These are phyloP conservation scores for Starmerella tilneyi DNA, from an alignment of 805 yeast genomes.

Conservation along the genomic window DNA sequence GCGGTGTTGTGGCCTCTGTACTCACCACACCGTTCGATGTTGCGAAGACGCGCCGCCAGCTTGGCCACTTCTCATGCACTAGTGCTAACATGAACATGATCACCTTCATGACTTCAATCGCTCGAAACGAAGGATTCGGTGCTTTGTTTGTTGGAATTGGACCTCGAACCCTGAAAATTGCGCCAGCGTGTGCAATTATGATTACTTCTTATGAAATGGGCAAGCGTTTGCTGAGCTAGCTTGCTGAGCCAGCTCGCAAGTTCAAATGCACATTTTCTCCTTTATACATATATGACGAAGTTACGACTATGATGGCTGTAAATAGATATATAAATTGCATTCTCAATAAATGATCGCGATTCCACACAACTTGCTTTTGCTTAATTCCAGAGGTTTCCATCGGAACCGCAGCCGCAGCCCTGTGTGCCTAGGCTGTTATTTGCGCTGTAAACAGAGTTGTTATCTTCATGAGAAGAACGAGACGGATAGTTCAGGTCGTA, in stretches of 20 bases:
- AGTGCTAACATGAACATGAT: slow-evolving; percentile 44
- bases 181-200: slow-evolving; percentile 98
- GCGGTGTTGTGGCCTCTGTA: slow-evolving; percentile 79
- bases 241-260: too few species aligned
- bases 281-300: neutral
- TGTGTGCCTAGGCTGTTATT: neutral
- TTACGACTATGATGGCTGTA: slow-evolving; percentile 5
- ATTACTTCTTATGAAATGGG: slow-evolving; percentile 88
- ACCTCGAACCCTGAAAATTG: slow-evolving; percentile 82
- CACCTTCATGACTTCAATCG: slow-evolving; percentile 51
- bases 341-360: too few species aligned
- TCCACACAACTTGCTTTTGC: neutral
- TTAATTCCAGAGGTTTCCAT: too few species aligned
- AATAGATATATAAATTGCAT: too few species aligned
- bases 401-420: too few species aligned
- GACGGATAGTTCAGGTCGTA: neutral
- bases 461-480: neutral
- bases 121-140: slow-evolving; percentile 59
- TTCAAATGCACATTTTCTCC: too few species aligned
- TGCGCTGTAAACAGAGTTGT: neutral
- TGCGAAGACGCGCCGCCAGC: slow-evolving; percentile 86
- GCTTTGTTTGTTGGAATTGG: slow-evolving; percentile 81
- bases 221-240: slow-evolving; percentile 42
- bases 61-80: slow-evolving; percentile 35
- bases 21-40: slow-evolving; percentile 94